phyloP scores from a whole-genome alignment of 495 filamentous ascomycete species.

The Podospora sp. region DNA sequence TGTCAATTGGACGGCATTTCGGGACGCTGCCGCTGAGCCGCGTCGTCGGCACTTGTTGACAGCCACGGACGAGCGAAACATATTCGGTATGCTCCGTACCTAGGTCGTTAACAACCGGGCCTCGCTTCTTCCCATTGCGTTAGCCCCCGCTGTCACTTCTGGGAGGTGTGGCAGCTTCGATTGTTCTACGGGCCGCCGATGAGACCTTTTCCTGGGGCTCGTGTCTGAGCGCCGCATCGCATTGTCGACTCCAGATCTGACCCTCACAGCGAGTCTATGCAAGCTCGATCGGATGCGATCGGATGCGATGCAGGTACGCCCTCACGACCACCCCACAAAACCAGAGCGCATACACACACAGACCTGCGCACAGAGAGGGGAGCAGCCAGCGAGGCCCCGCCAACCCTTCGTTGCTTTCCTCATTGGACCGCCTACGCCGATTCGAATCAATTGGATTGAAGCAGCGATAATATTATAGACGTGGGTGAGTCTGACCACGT shows the following conservation, averaged over 20 bases:
- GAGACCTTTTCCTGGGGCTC: not conserved
- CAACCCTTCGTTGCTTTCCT: not conserved
- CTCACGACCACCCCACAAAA: not conserved
- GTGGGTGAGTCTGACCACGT: not conserved
- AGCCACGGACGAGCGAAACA: not conserved
- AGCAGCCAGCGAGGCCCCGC: not conserved
- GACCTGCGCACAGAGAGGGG: not conserved
- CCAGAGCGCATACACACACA: not conserved
- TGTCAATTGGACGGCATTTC: not conserved
- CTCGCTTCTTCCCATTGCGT: not conserved
- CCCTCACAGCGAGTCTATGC: not conserved
- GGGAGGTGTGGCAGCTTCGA: not conserved
- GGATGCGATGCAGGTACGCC: slow-evolving; percentile 10
- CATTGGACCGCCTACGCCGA: not conserved
- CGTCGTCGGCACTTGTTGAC: not conserved
- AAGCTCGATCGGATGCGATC: slow-evolving; percentile 12
- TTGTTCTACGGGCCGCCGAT: not conserved
- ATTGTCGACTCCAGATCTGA: slow-evolving; percentile 4
- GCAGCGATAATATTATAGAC: not conserved
- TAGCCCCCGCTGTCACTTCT: not conserved
- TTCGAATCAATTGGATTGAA: not conserved
- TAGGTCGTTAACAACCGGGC: not conserved
- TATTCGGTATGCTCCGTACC: not conserved
- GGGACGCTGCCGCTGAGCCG: not conserved
- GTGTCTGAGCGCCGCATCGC: not conserved